These are phyloP conservation scores for Ogataea ramenticola DNA, from an alignment of 805 yeast genomes.

Conservation along the genomic window DNA sequence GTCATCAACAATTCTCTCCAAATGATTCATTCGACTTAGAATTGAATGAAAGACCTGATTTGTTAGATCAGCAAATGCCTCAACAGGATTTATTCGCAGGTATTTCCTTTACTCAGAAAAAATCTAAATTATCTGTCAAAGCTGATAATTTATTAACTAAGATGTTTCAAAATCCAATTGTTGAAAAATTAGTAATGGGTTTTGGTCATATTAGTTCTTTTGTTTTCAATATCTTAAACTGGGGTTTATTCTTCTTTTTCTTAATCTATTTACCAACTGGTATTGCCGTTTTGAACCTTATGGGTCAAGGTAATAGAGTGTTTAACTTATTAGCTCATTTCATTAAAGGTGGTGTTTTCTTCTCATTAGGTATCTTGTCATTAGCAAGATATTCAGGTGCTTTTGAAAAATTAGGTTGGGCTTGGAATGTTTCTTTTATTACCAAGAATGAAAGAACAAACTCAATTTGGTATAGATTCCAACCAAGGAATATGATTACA, in stretches of 20 bases:
- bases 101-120: background rate
- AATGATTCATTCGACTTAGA: constrained; percentile 21
- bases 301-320: constrained; percentile 62
- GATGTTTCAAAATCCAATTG: constrained; percentile 24
- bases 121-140: constrained; percentile 5
- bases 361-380: constrained; percentile 68
- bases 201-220: constrained; percentile 27
- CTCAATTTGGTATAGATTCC: constrained; percentile 30
- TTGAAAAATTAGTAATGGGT: constrained; percentile 8
- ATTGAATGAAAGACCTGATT: constrained; percentile 2
- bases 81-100: background rate
- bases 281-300: constrained; percentile 55
- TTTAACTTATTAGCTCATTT: constrained; percentile 89
- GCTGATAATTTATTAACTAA: constrained; percentile 29
- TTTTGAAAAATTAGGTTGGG: constrained; percentile 70
- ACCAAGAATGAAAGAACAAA: constrained; percentile 14
- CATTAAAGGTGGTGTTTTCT: constrained; percentile 91
- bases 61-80: no score
- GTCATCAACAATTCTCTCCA: constrained; percentile 3
- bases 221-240: constrained; percentile 47
- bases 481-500: constrained; percentile 44
- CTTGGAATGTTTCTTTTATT: constrained; percentile 62
- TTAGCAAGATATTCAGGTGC: constrained; percentile 85
- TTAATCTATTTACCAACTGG: constrained; percentile 49
- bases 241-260: constrained; percentile 57